Base-by-base conservation (phyloP, 2,329 filamentous ascomycete species). In the Rutstroemia sp. region DNA sequence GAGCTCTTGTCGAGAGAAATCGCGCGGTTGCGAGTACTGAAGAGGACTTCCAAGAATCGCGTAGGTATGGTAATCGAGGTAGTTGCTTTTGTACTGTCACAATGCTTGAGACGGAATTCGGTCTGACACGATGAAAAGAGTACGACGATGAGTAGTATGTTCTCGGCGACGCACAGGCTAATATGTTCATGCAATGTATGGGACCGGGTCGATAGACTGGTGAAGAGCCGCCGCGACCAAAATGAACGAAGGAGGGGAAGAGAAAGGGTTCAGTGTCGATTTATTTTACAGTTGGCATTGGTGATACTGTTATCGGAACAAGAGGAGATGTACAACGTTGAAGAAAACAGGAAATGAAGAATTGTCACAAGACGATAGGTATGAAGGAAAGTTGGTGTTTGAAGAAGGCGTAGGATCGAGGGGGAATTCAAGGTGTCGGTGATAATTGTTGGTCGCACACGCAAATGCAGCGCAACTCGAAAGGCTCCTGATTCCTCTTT, bases 131-230 rank as follows among this genome's bases (percentile, higher is more conserved):
- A 62, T 53, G 56, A 56, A 61, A 63, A 59, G 65, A 65, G 66
- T 63, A 65, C 61, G 64, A 66, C 61, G 64, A 63, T 59, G 67
- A 69, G 59, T 62, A 61, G 30, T 12, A 34, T 34, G 10, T 34
- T 65, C 64, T 66, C 63, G 63, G 59, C 60, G 63, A 62, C 59
- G 61, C 59, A 62, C 46, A 54, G 49, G 64, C 55, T 52, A 61
- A 63, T 64, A 62, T 69, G 65, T 59, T 66, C 67, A 70, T 70
- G 54, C 66, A 69, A 64, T 62, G 51, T 58, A 25, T 44, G 19
- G 25, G n/a, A 42, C n/a, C 25, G 7, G 23, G n/a, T 25, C 3
- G 10, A 12, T 34, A 34, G 10, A 34, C 30, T 34, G 30, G 8
- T 12, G 19, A 38, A n/a, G 9, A 42, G 18, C 38, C 27, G 51